Evolutionary conservation across 345 rosid genomes (phyloP), one percentile per base, ranked within the genome.

Genomic region (Populus euphratica): DNA sequence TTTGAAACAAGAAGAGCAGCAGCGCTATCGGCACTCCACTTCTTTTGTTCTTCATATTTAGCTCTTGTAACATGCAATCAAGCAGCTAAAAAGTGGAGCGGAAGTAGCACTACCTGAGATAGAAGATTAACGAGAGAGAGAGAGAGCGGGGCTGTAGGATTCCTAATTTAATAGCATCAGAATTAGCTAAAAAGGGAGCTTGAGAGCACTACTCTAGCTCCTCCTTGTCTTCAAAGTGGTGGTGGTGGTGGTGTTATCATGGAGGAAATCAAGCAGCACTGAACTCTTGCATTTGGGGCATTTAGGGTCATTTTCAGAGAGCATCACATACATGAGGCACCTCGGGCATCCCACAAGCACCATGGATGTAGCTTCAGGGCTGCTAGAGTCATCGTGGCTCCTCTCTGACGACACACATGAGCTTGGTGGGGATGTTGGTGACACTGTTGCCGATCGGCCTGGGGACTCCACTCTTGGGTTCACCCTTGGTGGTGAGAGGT

Each of bases 351-450:
- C 99, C 3, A 92, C 98, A 12, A 96, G 93, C 66, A 94, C 86
- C 99, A 96, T 96, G 43, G 98, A 91, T 1, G 93, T 86, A 13
- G 97, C 86, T 80, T 94, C 98, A n/a, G 99, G 99, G 83, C 98
- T 93, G 82, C 84, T 89, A 0, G 89, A 81, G 85, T 87, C 91
- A 14, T 92, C 93, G 50, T 85, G 89, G 86, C 85, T 85, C 81
- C 78, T 27, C 90, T 96, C 98, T 0, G 94, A 90, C 6, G 99
- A 96, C 73, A 96, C 88, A 16, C 98, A 96, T 2, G 99, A 94
- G 89, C 90, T 96, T n/a, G 90, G 95, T 0, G 96, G 98, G 31
- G 99, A 92, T 13, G 85, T 88, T 2, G 98, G 97, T 14, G 97
- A 93, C 14, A 85, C 86, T 0, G 97, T 85, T 0, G 89, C 90